Evolutionary conservation across 208 protist species (phyloP).

Genomic region (Acanthamoeba castellanii): DNA sequence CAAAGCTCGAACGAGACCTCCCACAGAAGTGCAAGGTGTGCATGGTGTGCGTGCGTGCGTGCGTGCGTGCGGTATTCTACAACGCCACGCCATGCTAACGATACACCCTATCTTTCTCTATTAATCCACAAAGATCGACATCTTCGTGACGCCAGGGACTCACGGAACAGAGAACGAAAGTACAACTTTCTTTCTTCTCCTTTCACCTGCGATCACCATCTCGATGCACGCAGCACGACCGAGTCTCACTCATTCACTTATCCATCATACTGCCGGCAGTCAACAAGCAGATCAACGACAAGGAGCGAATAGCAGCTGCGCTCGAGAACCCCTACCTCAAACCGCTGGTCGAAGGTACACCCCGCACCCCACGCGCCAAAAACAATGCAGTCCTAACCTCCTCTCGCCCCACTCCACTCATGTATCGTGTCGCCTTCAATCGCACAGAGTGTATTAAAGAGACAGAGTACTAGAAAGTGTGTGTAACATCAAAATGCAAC

Average conservation of each 20-base stretch:
- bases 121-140: conserved; percentile 76
- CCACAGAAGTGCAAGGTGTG: conserved; percentile 82
- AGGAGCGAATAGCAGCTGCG: conserved; percentile 89
- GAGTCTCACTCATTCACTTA: no score
- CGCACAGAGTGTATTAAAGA: conserved; percentile 67
- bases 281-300: conserved; percentile 90
- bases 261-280: conserved; percentile 69
- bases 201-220: background rate
- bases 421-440: background rate
- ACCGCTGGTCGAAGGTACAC: conserved; percentile 79
- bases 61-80: no score
- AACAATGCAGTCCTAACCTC: background rate
- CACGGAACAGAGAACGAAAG: conserved; percentile 84
- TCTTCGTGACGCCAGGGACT: conserved; percentile 82
- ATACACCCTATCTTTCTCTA: background rate
- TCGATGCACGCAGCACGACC: background rate
- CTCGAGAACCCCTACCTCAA: conserved; percentile 86
- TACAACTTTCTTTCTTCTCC: conserved; percentile 68
- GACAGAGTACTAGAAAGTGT: background rate
- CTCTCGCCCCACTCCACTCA: background rate
- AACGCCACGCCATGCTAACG: background rate
- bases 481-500: no score
- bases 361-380: background rate
- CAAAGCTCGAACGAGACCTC: conserved; percentile 78
- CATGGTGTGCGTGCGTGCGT: background rate